Conservation (phyloP, 2,329 filamentous ascomycete genomes). For the Acrocalymma vagum region DNA sequence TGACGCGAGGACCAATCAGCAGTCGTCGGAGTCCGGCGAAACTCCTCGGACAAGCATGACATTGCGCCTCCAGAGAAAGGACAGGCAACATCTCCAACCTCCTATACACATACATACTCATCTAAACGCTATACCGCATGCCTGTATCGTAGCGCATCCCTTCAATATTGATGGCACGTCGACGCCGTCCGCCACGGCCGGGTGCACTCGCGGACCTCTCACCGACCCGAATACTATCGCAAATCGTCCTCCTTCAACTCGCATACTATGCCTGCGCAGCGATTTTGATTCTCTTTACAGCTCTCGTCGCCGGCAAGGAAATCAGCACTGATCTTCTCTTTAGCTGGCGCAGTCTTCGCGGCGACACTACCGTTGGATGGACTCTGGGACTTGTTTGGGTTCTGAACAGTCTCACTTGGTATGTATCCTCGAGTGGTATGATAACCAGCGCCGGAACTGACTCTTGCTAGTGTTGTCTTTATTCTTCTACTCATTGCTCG, state of each 20-base stretch:
- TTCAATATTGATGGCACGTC: constrained; percentile 57
- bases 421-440: constrained; percentile 35
- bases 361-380: constrained; percentile 75
- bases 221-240: constrained; percentile 71
- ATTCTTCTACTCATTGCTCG: constrained; percentile 85
- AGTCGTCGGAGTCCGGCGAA: constrained; percentile 10
- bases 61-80: constrained; percentile 22
- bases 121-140: constrained; percentile 22
- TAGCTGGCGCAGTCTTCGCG: constrained; percentile 69
- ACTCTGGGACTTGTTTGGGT: constrained; percentile 74
- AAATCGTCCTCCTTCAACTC: constrained; percentile 71
- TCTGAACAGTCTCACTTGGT: constrained; percentile 71
- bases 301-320: constrained; percentile 69
- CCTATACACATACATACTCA: constrained; percentile 10
- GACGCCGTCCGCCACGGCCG: constrained; percentile 69
- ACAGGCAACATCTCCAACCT: constrained; percentile 29
- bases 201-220: constrained; percentile 73
- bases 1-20: constrained; percentile 21
- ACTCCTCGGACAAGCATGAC: constrained; percentile 7
- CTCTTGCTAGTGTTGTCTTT: constrained; percentile 72
- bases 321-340: constrained; percentile 68
- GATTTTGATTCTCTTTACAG: constrained; percentile 72
- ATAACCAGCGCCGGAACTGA: constrained; percentile 19
- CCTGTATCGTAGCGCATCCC: constrained; percentile 23
- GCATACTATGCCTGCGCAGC: constrained; percentile 71